Conservation (phyloP, 192 early-diverging fungal species). For the Mortierella antarctica region DNA sequence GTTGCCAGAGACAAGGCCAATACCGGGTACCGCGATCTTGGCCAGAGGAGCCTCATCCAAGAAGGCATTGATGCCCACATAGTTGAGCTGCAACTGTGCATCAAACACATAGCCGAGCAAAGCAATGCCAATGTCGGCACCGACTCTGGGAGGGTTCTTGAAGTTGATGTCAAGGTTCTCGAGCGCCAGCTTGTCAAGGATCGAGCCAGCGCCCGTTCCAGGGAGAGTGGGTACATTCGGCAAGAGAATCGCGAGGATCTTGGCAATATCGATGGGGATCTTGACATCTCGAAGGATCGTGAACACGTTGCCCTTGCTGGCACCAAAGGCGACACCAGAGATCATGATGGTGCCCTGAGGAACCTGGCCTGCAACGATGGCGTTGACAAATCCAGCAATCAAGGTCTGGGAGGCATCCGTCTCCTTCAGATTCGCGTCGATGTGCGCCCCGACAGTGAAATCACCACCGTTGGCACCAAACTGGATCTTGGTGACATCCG, state of each 20-base stretch:
- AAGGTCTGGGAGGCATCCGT: conserved; percentile 28
- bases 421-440: conserved; percentile 25
- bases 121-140: conserved; percentile 43
- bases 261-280: conserved; percentile 36
- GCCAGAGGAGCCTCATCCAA: conserved; percentile 41
- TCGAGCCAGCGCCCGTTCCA: conserved; percentile 12
- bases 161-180: conserved; percentile 41
- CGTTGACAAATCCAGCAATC: conserved; percentile 37
- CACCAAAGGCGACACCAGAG: conserved; percentile 32
- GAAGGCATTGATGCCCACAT: conserved; percentile 49
- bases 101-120: conserved; percentile 39
- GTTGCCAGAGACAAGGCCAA: conserved; percentile 31
- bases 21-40: conserved; percentile 37
- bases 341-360: conserved; percentile 26
- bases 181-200: conserved; percentile 26
- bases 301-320: conserved; percentile 25
- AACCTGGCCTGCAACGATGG: conserved; percentile 24
- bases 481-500: conserved; percentile 21
- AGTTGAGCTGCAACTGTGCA: conserved; percentile 47
- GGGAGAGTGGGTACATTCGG: conserved; percentile 15
- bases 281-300: conserved; percentile 35
- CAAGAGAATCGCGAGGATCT: conserved; percentile 29
- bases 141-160: conserved; percentile 47
- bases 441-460: conserved; percentile 30
- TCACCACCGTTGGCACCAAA: conserved; percentile 22